These are phyloP conservation scores for Verticillium dahliae DNA, from an alignment of 2,329 filamentous ascomycete genomes.

Conservation along the genomic window DNA sequence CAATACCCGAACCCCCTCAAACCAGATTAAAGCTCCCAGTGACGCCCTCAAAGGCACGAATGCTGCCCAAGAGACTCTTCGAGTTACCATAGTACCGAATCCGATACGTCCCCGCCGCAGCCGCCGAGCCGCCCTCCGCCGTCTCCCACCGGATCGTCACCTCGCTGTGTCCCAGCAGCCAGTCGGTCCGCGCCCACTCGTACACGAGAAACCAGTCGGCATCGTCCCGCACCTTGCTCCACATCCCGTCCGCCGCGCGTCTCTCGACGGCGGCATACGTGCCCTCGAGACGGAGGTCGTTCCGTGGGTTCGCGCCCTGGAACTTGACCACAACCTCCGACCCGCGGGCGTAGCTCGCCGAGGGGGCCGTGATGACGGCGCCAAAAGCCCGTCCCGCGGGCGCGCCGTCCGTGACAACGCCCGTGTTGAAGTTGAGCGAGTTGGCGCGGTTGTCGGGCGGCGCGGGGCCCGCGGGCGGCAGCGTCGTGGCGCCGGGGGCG, in stretches of 20 bases:
- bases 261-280: slow-evolving; percentile 75
- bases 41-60: slow-evolving; percentile 63
- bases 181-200: slow-evolving; percentile 68
- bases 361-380: slow-evolving; percentile 50
- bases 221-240: slow-evolving; percentile 66
- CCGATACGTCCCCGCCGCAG: slow-evolving; percentile 63
- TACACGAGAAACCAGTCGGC: slow-evolving; percentile 79
- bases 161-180: slow-evolving; percentile 66
- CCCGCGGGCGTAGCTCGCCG: slow-evolving; percentile 51
- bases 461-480: slow-evolving; percentile 46
- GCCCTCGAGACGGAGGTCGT: slow-evolving; percentile 71
- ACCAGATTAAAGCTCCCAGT: slow-evolving; percentile 47
- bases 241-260: slow-evolving; percentile 39
- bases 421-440: slow-evolving; percentile 75
- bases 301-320: slow-evolving; percentile 82
- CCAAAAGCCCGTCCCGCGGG: slow-evolving; percentile 66
- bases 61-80: slow-evolving; percentile 56
- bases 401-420: slow-evolving; percentile 67
- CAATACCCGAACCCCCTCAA: slow-evolving; percentile 9
- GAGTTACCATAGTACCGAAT: slow-evolving; percentile 80
- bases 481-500: slow-evolving; percentile 34
- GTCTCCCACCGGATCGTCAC: slow-evolving; percentile 79
- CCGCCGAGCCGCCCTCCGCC: slow-evolving; percentile 34
- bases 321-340: slow-evolving; percentile 62
- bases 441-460: slow-evolving; percentile 73